Conservation (phyloP, 2,329 filamentous ascomycete genomes). For the Beauveria brongniartii region DNA sequence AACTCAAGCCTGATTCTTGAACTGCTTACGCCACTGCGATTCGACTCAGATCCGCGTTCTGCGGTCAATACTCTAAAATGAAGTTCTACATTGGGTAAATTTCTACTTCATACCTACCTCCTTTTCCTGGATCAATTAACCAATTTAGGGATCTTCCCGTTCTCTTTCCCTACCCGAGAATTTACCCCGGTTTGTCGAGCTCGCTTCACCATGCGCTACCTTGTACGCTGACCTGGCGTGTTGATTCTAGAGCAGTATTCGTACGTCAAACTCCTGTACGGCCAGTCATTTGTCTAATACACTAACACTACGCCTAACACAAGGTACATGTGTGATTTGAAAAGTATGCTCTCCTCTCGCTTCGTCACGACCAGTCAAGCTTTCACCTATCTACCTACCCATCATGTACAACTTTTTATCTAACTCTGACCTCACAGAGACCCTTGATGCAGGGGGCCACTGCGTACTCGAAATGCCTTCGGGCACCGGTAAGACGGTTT, state of each 20-base stretch:
- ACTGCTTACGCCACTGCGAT: background rate
- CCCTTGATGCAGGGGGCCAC: constrained; percentile 88
- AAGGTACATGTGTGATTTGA: constrained; percentile 51
- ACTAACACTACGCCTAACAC: background rate
- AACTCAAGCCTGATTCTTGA: background rate
- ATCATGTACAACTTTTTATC: background rate
- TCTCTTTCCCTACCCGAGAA: constrained; percentile 51
- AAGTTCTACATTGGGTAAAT: constrained; percentile 45
- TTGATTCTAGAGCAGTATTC: constrained; percentile 44
- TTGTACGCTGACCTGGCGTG: constrained; percentile 13
- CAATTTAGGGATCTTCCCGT: constrained; percentile 44
- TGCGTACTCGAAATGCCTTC: constrained; percentile 99
- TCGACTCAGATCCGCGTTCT: background rate
- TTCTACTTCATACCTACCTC: background rate
- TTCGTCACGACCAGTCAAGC: background rate
- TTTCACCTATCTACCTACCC: background rate
- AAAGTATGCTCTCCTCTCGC: constrained; percentile 31
- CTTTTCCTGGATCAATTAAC: background rate
- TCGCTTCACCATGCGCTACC: background rate
- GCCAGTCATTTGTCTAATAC: background rate
- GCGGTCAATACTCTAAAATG: constrained; percentile 27
- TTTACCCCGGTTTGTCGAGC: constrained; percentile 42
- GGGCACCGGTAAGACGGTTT: constrained; percentile 95
- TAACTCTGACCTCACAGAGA: constrained; percentile 35
- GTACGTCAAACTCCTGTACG: constrained; percentile 23